Evolutionary conservation across 1,139 yeast genomes (phyloP), one percentile per base, ranked within the genome.

Genomic region (Sugiyamaella castrensis): DNA sequence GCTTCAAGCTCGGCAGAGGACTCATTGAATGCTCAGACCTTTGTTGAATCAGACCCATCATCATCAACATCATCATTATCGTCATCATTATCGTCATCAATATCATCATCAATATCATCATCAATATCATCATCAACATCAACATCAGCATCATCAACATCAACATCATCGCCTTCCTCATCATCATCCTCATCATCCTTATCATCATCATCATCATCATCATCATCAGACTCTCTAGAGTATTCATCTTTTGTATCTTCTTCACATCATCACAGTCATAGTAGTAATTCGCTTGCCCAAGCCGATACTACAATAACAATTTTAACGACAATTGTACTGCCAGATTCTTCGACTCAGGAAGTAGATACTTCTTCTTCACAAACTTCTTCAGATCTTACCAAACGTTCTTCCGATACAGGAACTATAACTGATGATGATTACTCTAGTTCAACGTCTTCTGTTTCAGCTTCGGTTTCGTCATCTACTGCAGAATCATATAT

Each of bases 401-500:
- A 19, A 12, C 37, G 42, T 19, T 13, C 28, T 27, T 9, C 29
- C 26, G 13, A 13, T 30, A 5, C 24, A 3, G 24, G 24, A 11
- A 12, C 15, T 10, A 10, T 15, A 12, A 15, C 37, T 12, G 13
- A 30, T 24, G 38, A 9, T n/a, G 38, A 38, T 13, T 15, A n/a
- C 26, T 15, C 28, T 19, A 33, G 38, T 15, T 40, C 32, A 28
- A 13, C 37, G 16, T 46, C 37, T 15, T 37, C 34, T 34, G 29
- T 31, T 24, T 46, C 41, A 30, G 36, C 15, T 10, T 16, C 46
- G 3, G 39, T 47, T 29, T 9, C 50, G 4, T 32, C 37, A 19
- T 12, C 33, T 2, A 26, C 36, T 15, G 38, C 37, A 33, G 50
- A 38, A 19, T 28, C 40, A 10, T 37, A 45, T 11, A 53, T 59